Conservation (phyloP, 2,329 filamentous ascomycete species). For the Exophiala calicioides region DNA sequence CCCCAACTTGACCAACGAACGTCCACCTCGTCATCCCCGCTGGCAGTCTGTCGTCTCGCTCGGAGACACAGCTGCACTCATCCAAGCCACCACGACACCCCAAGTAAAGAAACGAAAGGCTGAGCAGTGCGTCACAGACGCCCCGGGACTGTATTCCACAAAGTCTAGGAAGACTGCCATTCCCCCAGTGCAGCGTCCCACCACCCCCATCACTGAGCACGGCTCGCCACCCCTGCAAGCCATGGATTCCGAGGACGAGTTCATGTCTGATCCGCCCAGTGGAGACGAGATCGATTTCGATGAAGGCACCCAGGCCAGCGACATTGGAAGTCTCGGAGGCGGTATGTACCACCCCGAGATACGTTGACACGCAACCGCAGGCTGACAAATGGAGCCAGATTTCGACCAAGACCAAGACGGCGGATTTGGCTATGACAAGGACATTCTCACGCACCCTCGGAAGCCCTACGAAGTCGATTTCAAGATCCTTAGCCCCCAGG, state of each 20-base stretch:
- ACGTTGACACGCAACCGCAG: no score
- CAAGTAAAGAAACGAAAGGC: slow-evolving; percentile 56
- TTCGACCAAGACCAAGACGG: slow-evolving; percentile 61
- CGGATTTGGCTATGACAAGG: slow-evolving; percentile 67
- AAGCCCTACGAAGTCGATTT: slow-evolving; percentile 82
- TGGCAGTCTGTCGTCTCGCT: slow-evolving; percentile 29
- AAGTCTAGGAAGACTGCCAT: slow-evolving; percentile 39
- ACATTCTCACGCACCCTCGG: slow-evolving; percentile 69
- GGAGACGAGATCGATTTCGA: slow-evolving; percentile 70
- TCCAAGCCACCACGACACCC: slow-evolving; percentile 53
- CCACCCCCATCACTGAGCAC: slow-evolving; percentile 53
- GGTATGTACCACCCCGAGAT: no score
- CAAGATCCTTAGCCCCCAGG: slow-evolving; percentile 74
- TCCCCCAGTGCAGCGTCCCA: slow-evolving; percentile 33
- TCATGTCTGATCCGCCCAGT: slow-evolving; percentile 80
- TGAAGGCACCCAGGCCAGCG: slow-evolving; percentile 68
- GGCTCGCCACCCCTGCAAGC: slow-evolving; percentile 46
- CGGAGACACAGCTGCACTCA: slow-evolving; percentile 29
- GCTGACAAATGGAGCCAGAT: slow-evolving; percentile 44
- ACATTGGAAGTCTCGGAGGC: slow-evolving; percentile 49
- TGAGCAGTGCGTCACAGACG: slow-evolving; percentile 43
- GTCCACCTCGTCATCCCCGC: slow-evolving; percentile 12
- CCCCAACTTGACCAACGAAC: slow-evolving; percentile 1
- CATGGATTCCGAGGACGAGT: slow-evolving; percentile 97
- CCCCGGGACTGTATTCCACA: slow-evolving; percentile 31